phyloP scores from a whole-genome alignment of 139 green algal species.

The Eudorina sp. region DNA sequence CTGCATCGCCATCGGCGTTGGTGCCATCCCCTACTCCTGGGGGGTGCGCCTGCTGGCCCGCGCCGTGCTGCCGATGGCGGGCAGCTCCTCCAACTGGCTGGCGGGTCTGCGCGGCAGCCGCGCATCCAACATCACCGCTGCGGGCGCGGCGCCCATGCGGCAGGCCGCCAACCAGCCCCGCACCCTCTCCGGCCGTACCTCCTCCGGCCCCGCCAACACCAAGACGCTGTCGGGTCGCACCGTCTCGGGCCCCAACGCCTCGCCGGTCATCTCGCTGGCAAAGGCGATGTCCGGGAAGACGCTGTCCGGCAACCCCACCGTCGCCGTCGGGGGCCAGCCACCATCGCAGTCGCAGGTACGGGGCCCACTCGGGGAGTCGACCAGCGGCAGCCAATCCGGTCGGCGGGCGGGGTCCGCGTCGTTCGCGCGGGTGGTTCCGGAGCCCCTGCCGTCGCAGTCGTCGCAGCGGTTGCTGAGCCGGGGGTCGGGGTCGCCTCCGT shows the following conservation, averaged over 20 bases:
- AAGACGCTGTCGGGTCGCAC: constrained; percentile 19
- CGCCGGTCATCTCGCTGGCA: not conserved
- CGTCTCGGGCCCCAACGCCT: constrained; percentile 4
- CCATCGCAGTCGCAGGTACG: not conserved
- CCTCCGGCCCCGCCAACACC: not conserved
- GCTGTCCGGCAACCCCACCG: not conserved
- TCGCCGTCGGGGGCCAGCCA: not conserved
- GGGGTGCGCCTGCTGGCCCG: constrained; percentile 21
- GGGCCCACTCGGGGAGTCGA: too few species aligned
- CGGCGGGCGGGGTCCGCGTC: not conserved
- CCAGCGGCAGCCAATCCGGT: not conserved
- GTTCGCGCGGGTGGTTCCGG: not conserved
- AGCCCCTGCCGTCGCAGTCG: too few species aligned
- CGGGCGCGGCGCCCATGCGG: constrained; percentile 3
- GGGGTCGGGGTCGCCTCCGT: not conserved
- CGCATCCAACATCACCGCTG: constrained; percentile 29
- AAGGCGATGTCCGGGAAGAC: not conserved
- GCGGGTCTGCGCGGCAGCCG: constrained; percentile 30
- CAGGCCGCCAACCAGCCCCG: not conserved
- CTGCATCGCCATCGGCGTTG: constrained; percentile 70
- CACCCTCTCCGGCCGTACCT: constrained; percentile 1
- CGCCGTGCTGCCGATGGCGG: not conserved
- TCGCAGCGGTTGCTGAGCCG: too few species aligned
- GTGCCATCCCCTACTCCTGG: constrained; percentile 53
- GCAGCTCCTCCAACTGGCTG: constrained; percentile 20